Evolutionary conservation across 106 monocot species (phyloP).

Genomic region (Platanthera zijinensis): DNA sequence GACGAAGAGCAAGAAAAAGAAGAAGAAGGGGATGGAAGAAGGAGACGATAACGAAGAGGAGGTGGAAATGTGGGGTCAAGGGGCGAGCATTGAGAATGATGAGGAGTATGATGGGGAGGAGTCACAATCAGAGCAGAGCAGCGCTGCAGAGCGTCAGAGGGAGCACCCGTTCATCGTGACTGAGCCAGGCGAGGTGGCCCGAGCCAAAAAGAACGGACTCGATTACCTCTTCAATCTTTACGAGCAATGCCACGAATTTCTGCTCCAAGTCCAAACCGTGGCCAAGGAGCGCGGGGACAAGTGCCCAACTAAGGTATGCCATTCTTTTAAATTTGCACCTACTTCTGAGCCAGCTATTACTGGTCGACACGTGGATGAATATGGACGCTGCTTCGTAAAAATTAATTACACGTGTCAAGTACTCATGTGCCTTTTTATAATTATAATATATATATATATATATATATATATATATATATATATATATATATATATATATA

Average conservation of each 20-base stretch:
- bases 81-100: conserved; percentile 16
- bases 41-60: background rate
- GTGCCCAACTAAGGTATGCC: conserved; percentile 83
- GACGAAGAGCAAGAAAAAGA: conserved; percentile 19
- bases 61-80: conserved; percentile 8
- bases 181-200: conserved; percentile 93
- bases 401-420: too few relatives aligned
- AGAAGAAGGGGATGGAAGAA: conserved; percentile 10
- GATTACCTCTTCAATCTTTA: conserved; percentile 95
- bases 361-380: background rate
- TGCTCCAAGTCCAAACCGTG: conserved; percentile 58
- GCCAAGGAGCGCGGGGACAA: conserved; percentile 81
- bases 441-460: too few relatives aligned
- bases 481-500: too few relatives aligned
- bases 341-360: background rate
- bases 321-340: background rate
- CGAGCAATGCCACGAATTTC: conserved; percentile 87
- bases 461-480: too few relatives aligned
- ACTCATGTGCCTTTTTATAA: too few relatives aligned
- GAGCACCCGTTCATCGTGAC: conserved; percentile 99
- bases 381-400: background rate
- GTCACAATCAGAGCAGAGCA: conserved; percentile 21
- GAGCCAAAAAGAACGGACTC: conserved; percentile 96
- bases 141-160: conserved; percentile 50
- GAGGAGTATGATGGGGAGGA: conserved; percentile 22